Conservation (phyloP, 108 stramenopile genomes). For the Fistulifera pelliculosa region DNA sequence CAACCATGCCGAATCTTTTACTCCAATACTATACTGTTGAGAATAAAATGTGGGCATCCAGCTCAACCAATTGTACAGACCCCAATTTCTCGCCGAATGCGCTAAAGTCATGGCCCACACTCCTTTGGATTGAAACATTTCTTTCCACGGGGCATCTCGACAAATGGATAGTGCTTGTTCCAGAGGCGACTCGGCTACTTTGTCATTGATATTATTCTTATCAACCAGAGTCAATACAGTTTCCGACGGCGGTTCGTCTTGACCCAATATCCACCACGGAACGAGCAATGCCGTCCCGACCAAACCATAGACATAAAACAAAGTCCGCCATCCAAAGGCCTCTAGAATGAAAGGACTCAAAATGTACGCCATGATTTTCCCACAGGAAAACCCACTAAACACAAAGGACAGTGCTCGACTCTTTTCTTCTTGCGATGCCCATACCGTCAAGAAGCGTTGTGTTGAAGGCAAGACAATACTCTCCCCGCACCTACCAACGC, state of each 20-base stretch:
- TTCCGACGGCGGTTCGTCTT: conserved; percentile 33
- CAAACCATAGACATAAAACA: conserved; percentile 68
- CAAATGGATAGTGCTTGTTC: conserved; percentile 38
- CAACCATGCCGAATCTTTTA: conserved; percentile 60
- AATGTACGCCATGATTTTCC: conserved; percentile 73
- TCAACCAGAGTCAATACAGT: neutral
- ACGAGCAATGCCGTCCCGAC: conserved; percentile 56
- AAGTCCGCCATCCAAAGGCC: conserved; percentile 48
- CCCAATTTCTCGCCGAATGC: conserved; percentile 85
- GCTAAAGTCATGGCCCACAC: conserved; percentile 73
- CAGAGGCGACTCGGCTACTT: neutral
- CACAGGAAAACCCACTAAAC: conserved; percentile 67
- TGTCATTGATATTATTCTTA: neutral
- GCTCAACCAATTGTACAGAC: conserved; percentile 68
- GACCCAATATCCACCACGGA: conserved; percentile 66
- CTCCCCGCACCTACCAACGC: conserved; percentile 76
- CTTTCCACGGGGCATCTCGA: conserved; percentile 57
- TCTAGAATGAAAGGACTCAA: conserved; percentile 65
- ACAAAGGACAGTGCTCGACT: conserved; percentile 52
- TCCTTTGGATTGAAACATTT: conserved; percentile 43
- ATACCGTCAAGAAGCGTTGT: conserved; percentile 61
- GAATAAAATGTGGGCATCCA: conserved; percentile 86
- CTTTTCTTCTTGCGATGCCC: conserved; percentile 65
- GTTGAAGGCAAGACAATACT: conserved; percentile 71
- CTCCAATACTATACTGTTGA: conserved; percentile 69